These are phyloP conservation scores for Alternaria longipes DNA, from an alignment of 2,329 filamentous ascomycete genomes.

Conservation along the genomic window DNA sequence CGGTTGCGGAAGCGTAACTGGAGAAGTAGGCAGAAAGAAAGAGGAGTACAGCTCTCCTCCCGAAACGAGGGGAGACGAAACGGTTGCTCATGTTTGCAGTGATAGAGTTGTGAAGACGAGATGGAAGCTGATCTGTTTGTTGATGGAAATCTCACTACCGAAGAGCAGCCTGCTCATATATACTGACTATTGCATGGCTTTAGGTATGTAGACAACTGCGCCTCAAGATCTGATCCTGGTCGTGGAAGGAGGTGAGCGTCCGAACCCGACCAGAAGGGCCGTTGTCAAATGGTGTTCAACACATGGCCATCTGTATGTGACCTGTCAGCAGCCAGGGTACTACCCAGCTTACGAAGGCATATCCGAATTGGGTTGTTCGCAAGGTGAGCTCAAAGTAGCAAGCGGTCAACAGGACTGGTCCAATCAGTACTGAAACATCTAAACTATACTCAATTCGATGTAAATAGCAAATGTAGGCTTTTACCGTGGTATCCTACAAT, in stretches of 20 bases:
- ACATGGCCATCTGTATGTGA: neutral
- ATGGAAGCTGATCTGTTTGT: neutral
- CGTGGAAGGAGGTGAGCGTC: neutral
- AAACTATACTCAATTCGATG: neutral
- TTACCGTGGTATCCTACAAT: neutral
- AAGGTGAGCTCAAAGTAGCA: neutral
- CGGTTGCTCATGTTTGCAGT: neutral
- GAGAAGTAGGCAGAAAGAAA: neutral
- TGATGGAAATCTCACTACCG: neutral
- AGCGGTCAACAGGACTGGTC: neutral
- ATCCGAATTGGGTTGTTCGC: neutral
- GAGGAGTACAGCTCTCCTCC: neutral
- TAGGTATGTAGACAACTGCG: too few species aligned
- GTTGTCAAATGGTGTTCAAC: neutral
- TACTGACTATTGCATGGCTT: neutral
- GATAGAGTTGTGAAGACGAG: too few species aligned
- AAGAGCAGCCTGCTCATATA: neutral
- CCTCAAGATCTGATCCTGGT: neutral
- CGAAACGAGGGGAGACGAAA: neutral
- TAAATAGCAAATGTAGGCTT: neutral
- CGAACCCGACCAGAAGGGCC: constrained; percentile 1
- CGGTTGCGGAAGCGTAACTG: neutral
- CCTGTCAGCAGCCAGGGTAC: neutral
- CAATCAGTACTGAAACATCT: neutral
- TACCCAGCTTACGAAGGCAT: neutral